These are phyloP conservation scores for Phytopythium montanum DNA, from an alignment of 352 stramenopile species.

Conservation along the genomic window DNA sequence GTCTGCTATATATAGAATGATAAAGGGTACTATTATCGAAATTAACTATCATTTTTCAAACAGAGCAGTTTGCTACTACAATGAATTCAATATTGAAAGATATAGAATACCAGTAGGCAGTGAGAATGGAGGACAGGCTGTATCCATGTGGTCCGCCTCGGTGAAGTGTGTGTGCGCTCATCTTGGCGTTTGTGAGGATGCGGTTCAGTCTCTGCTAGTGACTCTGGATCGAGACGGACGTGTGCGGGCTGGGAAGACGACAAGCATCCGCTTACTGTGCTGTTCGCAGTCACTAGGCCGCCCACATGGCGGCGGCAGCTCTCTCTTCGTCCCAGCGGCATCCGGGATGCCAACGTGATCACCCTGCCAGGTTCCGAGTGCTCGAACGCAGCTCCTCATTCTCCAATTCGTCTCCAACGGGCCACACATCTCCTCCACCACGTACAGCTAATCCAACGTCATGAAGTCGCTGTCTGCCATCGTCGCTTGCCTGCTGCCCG, in stretches of 20 bases:
- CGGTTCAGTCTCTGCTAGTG: neutral
- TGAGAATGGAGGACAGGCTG: too few relatives aligned
- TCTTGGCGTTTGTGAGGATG: neutral
- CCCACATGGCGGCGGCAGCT: too few relatives aligned
- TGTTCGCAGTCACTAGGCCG: neutral
- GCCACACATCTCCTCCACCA: neutral
- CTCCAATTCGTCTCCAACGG: neutral
- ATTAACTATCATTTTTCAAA: too few relatives aligned
- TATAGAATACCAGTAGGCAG: too few relatives aligned
- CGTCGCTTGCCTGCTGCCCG: slow-evolving; percentile 3
- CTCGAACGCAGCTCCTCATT: neutral
- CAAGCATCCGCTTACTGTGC: neutral
- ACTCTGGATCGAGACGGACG: neutral
- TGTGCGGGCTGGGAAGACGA: neutral
- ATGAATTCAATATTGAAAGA: too few relatives aligned
- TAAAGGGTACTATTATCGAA: too few relatives aligned
- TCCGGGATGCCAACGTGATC: too few relatives aligned
- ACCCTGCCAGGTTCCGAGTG: too few relatives aligned
- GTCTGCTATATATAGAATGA: too few relatives aligned
- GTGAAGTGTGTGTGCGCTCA: neutral
- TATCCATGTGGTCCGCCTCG: neutral
- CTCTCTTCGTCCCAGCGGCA: neutral
- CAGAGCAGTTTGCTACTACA: too few relatives aligned
- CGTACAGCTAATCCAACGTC: neutral
- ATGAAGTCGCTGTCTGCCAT: slow-evolving; percentile 2